A percentile compares a stretch with the other conserved stretches of the same genome.
phyloP scores from a whole-genome alignment of 148 eudicot genomes.

The Vaccinium myrtillus region DNA sequence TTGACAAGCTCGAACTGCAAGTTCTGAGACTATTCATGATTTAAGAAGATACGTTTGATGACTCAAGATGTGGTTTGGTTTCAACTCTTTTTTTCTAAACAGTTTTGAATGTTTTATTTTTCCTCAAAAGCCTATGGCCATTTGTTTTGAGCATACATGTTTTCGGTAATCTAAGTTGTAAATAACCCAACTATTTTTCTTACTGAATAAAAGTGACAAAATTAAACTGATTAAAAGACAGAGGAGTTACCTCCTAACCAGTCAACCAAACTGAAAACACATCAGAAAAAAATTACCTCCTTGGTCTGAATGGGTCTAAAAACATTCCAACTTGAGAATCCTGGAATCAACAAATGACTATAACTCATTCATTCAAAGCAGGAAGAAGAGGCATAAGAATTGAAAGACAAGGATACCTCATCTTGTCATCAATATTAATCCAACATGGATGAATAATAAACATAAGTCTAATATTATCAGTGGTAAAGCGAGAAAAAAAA shows the following conservation, averaged over 20 bases:
- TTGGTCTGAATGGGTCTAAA: slow-evolving; percentile 28
- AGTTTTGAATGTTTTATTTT: not conserved
- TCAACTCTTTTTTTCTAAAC: not conserved
- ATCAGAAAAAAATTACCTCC: slow-evolving; percentile 54
- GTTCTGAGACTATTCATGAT: not conserved
- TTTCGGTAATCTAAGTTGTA: not conserved
- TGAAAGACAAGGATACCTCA: slow-evolving; percentile 11
- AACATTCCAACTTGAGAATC: slow-evolving; percentile 70
- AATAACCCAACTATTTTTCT: not conserved
- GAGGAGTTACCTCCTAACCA: not conserved
- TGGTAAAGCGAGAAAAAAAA: not conserved
- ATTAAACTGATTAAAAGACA: not conserved
- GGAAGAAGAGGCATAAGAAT: slow-evolving; percentile 5
- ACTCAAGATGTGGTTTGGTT: not conserved
- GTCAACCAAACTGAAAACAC: not conserved
- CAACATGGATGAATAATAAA: not conserved
- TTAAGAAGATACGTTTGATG: not conserved
- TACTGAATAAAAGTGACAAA: not conserved
- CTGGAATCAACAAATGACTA: slow-evolving; percentile 40
- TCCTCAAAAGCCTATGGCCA: not conserved
- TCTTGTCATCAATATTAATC: not conserved
- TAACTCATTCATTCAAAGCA: slow-evolving; percentile 2
- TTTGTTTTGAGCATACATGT: not conserved
- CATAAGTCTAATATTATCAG: not conserved
- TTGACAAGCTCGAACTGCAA: not conserved